Base-by-base conservation (phyloP, 2,329 filamentous ascomycete genomes). In the Chrysoporthe deuterocubensis region DNA sequence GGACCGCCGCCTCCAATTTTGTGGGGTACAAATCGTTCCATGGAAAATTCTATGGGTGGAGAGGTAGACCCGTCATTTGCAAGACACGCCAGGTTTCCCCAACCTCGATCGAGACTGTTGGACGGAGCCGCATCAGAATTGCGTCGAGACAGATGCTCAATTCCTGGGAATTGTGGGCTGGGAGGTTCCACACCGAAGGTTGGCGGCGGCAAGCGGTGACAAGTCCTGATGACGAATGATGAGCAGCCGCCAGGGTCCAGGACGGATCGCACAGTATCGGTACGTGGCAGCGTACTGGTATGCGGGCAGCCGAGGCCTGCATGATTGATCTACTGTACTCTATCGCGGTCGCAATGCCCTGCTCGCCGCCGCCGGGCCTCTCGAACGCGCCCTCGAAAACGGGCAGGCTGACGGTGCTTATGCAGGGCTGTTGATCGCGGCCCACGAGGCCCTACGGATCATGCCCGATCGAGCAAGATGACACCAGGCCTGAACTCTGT, bases 41-140 rank as follows among this genome's bases (percentile, higher is more conserved):
- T 70, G 58, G 66, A 68, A 69, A 68, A 66, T 70, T 70, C 68
- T 21, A 70, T 61, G 68, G 46, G 68, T 68, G 68, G 68, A 68
- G 62, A 40, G 56, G 62, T 18, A 57, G 34, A 43, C 52, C 52
- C 52, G 65, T 60, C 65, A 67, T 61, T 50, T 62, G 59, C 34
- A 48, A 52, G 46, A 56, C 43, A 65, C 37, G 60, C 66, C 54
- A 63, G 66, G 68, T 60, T 70, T 64, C 65, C 66, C 66, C 68
- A 67, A 59, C 68, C 18, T 64, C n/a, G 59, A 66, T 48, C 40
- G 32, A 34, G 50, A 7, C 21, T 16, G 26, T 13, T 16, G 21
- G 32, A 42, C 21, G 57, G 57, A 60, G 57, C 57, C 57, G 37
- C 57, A 52, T 46, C 40, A 48, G 26, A 16, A 43, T 64, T 26